These are phyloP conservation scores for Lindgomyces ingoldianus DNA, from an alignment of 495 filamentous ascomycete genomes.

Conservation along the genomic window DNA sequence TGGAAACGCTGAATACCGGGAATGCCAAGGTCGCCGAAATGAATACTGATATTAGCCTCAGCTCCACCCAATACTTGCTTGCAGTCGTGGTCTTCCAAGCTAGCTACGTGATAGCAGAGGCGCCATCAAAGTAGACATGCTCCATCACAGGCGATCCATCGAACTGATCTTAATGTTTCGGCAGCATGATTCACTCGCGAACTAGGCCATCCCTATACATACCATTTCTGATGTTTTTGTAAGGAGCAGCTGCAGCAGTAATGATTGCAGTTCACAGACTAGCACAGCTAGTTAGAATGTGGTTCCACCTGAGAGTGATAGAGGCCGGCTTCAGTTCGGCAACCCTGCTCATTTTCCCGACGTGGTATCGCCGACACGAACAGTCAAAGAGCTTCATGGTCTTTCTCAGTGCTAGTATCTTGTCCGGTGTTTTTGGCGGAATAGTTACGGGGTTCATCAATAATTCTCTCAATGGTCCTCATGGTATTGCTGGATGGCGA, in stretches of 20 bases:
- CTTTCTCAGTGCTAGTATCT: conserved; percentile 54
- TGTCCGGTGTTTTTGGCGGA: conserved; percentile 56
- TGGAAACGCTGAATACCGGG: no score
- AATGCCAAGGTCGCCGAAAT: conserved; percentile 37
- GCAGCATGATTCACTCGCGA: conserved; percentile 20
- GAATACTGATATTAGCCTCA: conserved; percentile 30
- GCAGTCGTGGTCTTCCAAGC: conserved; percentile 50
- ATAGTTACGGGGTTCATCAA: conserved; percentile 52
- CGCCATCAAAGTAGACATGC: conserved; percentile 51
- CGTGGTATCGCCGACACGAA: conserved; percentile 56
- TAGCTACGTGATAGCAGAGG: conserved; percentile 52
- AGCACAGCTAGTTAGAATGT: conserved; percentile 48
- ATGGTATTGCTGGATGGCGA: conserved; percentile 51
- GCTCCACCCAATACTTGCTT: conserved; percentile 27
- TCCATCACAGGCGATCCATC: conserved; percentile 47
- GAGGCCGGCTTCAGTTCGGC: conserved; percentile 52
- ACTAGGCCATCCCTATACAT: conserved; percentile 8
- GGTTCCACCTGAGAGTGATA: conserved; percentile 47
- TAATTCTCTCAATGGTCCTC: conserved; percentile 43
- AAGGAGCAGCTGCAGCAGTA: conserved; percentile 44
- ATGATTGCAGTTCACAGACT: conserved; percentile 52
- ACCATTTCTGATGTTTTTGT: conserved; percentile 37
- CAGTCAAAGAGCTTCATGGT: conserved; percentile 55
- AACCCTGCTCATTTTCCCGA: conserved; percentile 52
- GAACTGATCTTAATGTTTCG: neutral